phyloP scores from a whole-genome alignment of 1,284 basidiomycete genomes.

The Pseudozyma sp. region DNA sequence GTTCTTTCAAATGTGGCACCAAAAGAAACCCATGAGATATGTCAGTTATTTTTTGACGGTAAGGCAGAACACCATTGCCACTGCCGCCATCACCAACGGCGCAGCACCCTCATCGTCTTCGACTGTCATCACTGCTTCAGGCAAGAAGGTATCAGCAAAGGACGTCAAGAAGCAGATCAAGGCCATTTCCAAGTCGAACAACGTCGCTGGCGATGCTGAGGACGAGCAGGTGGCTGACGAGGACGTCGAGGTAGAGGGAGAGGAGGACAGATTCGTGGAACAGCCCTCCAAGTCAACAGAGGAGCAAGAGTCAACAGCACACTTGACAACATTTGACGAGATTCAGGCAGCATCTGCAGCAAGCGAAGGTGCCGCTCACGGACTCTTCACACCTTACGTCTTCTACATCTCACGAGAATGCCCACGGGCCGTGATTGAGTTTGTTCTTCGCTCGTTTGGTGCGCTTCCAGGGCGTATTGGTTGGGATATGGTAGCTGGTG shows the following conservation, averaged over 20 bases:
- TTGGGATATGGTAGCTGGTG: slow-evolving; percentile 83
- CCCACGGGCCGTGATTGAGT: slow-evolving; percentile 92
- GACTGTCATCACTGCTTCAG: slow-evolving; percentile 48
- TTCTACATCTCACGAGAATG: slow-evolving; percentile 97
- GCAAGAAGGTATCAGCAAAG: slow-evolving; percentile 71
- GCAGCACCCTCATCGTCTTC: slow-evolving; percentile 33
- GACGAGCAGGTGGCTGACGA: slow-evolving; percentile 38
- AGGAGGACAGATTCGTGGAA: slow-evolving; percentile 57
- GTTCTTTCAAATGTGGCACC: too few species aligned
- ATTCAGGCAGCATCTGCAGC: slow-evolving; percentile 60
- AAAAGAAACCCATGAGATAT: too few species aligned
- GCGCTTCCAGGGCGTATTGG: slow-evolving; percentile 78
- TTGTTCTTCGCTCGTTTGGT: slow-evolving; percentile 90
- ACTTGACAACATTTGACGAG: slow-evolving; percentile 83
- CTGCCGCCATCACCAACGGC: slow-evolving; percentile 17
- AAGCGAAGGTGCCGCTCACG: slow-evolving; percentile 42
- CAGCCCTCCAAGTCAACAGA: slow-evolving; percentile 75
- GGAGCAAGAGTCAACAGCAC: slow-evolving; percentile 68
- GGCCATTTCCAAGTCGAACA: slow-evolving; percentile 68
- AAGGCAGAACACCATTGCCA: slow-evolving; percentile 31
- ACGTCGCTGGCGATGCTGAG: slow-evolving; percentile 40
- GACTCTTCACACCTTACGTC: slow-evolving; percentile 84
- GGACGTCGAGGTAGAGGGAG: slow-evolving; percentile 17
- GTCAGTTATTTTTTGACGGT: too few species aligned
- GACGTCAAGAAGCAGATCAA: slow-evolving; percentile 70